Base-by-base conservation (phyloP, 306 rosid species). In the Cucurbita moschata region DNA sequence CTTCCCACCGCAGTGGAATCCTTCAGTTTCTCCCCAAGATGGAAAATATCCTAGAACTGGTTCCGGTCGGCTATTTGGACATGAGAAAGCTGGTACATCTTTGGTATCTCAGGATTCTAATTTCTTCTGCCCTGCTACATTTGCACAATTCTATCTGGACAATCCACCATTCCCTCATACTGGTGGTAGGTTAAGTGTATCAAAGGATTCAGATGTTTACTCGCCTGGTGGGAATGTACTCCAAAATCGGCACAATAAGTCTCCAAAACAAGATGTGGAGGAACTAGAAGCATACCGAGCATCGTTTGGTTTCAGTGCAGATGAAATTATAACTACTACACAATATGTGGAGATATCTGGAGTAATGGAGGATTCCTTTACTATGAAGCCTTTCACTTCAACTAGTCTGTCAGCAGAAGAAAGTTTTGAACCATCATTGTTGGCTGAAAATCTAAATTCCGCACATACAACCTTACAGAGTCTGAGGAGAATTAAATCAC, bases 291-390 rank as follows among this genome's bases (percentile, higher is more conserved):
- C 99, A 55, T 95, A 95, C 78, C 84, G 99, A 75, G 99, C 99
- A 79, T 95, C 99, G 39, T 95, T 95, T 82, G 99, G 99, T 80
- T 95, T 95, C 81, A 95, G 99, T 81, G 99, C 99, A n/a, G 99
- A 95, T 86, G 99, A 95, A 84, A 88, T 95, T 75, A 85, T 91
- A 80, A 85, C 90, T 44, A 91, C 99, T 42, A 8, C 90, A 59
- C 92, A 95, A 11, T 95, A 91, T 37, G 97, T 91, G 74, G 99
- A 95, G 86, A 95, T 95, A 80, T 79, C 99, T 79, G 97, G 88
- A 83, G 99, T 90, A 42, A 86, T 81, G 86, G 96, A 89, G 23
- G 98, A 94, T 42, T 89, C 97, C n/a, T 94, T 94, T 79, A 87
- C 97, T 46, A 94, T 94, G 90, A 83, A 84, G 59, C 96, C 98